Evolutionary conservation across 2,329 filamentous ascomycete genomes (phyloP), one percentile per base, ranked within the genome.

Genomic region (Didymella lethalis): DNA sequence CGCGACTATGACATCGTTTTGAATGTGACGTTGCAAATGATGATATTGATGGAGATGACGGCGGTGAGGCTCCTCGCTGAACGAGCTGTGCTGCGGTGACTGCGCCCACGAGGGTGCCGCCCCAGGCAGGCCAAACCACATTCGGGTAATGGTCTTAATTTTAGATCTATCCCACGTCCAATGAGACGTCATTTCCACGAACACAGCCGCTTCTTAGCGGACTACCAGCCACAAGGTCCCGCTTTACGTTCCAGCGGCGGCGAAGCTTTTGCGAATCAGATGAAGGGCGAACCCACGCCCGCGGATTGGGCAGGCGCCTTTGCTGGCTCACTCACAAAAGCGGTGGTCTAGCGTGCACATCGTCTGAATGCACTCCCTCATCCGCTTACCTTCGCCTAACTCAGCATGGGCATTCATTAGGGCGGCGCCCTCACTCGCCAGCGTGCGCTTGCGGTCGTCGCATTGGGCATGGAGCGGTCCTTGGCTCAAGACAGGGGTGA

Each of bases 371-470:
- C 50, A 46, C 63, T 69, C 60, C 68, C 65, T 47, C 61, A 67
- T 66, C 65, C 73, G 73, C 74, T 69, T 74, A 52, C 57, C 55
- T 60, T 74, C 50, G 53, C 73, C 70, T 53, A 57, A 68, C 67
- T 26, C 49, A 64, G 73, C 57, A 40, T 68, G 47, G 64, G 65
- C 59, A 25, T 63, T 65, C 61, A 55, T 58, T 63, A 50, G 57
- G 34, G 48, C 57, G 59, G 65, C 53, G 48, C 48, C 38, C 48
- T 62, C 48, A 71, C 64, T 73, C 67, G 71, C 65, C 63, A 54
- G 44, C 54, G n/a, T 18, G 57, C 60, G 61, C 61, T 57, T 41
- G 54, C 59, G 54, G 59, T 62, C 51, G 46, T 64, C 63, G 57
- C 57, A 66, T 71, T 61, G 44, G 65, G 69, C 54, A 63, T 66